Evolutionary conservation across 2,329 filamentous ascomycete genomes (phyloP).

Genomic region (Penicillium vulpinum): DNA sequence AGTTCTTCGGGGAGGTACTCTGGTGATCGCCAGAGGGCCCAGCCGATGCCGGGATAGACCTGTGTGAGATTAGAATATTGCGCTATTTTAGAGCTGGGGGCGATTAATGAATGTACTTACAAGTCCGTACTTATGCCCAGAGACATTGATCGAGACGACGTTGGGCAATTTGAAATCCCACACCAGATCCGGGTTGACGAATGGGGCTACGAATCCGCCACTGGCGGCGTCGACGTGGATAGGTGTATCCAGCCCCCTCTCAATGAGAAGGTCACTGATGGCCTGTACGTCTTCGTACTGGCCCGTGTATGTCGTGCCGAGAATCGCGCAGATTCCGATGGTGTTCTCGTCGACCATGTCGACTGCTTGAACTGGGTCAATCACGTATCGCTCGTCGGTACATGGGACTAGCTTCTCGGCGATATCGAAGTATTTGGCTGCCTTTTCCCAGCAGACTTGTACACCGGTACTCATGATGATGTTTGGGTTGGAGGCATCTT

Average conservation of each 20-base stretch:
- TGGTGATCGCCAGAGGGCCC: constrained; percentile 84
- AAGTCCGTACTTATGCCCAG: constrained; percentile 52
- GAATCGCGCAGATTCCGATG: constrained; percentile 72
- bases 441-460: constrained; percentile 72
- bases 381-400: constrained; percentile 63
- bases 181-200: constrained; percentile 36
- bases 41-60: constrained; percentile 89
- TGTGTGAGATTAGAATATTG: not conserved
- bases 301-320: constrained; percentile 72
- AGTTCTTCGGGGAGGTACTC: constrained; percentile 86
- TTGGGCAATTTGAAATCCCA: constrained; percentile 32
- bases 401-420: constrained; percentile 49
- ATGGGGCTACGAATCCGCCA: constrained; percentile 47
- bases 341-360: constrained; percentile 74
- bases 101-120: constrained; percentile 27
- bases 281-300: constrained; percentile 72
- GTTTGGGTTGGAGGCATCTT: constrained; percentile 65
- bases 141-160: constrained; percentile 61
- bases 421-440: constrained; percentile 72
- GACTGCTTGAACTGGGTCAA: constrained; percentile 65
- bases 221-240: constrained; percentile 54
- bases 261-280: constrained; percentile 64
- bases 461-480: constrained; percentile 75
- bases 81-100: not conserved
- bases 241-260: constrained; percentile 45